Conservation (phyloP, 495 filamentous ascomycete species). For the Daldinia grandis region DNA sequence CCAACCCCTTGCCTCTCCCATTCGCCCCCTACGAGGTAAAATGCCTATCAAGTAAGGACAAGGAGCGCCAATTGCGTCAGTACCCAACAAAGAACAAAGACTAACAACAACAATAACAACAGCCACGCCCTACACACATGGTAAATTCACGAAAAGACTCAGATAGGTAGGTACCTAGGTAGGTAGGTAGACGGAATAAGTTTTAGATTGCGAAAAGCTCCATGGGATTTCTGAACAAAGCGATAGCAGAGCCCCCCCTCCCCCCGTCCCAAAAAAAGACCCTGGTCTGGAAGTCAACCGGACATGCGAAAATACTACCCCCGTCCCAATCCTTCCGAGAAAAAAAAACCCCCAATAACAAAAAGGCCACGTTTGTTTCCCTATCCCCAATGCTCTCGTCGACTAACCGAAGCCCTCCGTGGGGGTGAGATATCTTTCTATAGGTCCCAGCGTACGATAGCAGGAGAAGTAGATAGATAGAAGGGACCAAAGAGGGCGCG, state of each 20-base stretch:
- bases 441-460: neutral
- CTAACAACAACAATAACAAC: conserved; percentile 27
- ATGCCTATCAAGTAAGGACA: conserved; percentile 24
- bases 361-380: neutral
- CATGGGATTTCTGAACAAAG: conserved; percentile 15
- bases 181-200: neutral
- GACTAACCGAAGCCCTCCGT: conserved; percentile 1
- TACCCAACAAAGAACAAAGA: conserved; percentile 16
- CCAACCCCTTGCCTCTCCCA: conserved; percentile 11
- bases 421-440: conserved; percentile 17
- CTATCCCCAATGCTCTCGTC: neutral
- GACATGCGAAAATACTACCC: conserved; percentile 14
- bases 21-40: conserved; percentile 15
- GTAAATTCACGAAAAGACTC: neutral
- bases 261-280: too few relatives aligned
- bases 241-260: neutral
- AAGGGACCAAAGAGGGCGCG: neutral
- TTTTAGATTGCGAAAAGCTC: neutral
- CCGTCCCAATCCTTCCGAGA: neutral
- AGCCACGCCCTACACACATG: conserved; percentile 1
- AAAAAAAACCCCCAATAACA: neutral
- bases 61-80: conserved; percentile 16
- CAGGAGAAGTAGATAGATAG: neutral
- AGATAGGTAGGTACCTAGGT: too few relatives aligned
- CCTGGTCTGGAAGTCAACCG: conserved; percentile 7